Conservation (phyloP, 768 basidiomycete species). For the Podaxis sp. region DNA sequence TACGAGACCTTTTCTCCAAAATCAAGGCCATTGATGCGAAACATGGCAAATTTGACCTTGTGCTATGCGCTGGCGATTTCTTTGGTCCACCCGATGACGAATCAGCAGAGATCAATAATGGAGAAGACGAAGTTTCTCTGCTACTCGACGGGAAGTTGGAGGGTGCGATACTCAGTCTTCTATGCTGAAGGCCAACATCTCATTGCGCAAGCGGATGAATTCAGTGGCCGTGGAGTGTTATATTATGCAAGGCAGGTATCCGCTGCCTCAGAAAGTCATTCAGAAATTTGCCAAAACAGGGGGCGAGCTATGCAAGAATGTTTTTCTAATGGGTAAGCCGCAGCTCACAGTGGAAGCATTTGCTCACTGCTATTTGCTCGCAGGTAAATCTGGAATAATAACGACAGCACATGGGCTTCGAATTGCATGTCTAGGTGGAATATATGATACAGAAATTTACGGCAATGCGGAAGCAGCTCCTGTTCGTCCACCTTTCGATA, state of each 20-base stretch:
- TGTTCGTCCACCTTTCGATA: constrained; percentile 37
- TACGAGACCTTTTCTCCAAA: constrained; percentile 76
- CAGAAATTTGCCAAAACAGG: constrained; percentile 74
- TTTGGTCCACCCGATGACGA: constrained; percentile 56
- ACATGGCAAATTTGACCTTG: constrained; percentile 89
- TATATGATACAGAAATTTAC: constrained; percentile 64
- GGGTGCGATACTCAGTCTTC: constrained; percentile 39
- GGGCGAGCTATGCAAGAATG: constrained; percentile 78
- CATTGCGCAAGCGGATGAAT: constrained; percentile 16
- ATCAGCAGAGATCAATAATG: constrained; percentile 25
- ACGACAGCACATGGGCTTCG: constrained; percentile 78
- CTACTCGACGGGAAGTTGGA: constrained; percentile 68
- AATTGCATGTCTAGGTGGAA: constrained; percentile 84
- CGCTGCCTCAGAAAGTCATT: constrained; percentile 71
- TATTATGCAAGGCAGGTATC: constrained; percentile 84
- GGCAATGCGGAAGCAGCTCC: constrained; percentile 60
- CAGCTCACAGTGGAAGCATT: not conserved
- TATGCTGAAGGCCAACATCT: constrained; percentile 15
- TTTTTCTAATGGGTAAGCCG: constrained; percentile 83
- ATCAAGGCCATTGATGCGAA: constrained; percentile 84
- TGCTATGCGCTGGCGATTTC: constrained; percentile 83
- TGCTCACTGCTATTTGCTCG: constrained; percentile 10
- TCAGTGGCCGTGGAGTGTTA: constrained; percentile 88
- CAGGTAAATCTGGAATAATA: constrained; percentile 81
- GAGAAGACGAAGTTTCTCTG: constrained; percentile 53